phyloP scores from a whole-genome alignment of 1,139 yeast species.

The Magnusiomyces suaveolens region DNA sequence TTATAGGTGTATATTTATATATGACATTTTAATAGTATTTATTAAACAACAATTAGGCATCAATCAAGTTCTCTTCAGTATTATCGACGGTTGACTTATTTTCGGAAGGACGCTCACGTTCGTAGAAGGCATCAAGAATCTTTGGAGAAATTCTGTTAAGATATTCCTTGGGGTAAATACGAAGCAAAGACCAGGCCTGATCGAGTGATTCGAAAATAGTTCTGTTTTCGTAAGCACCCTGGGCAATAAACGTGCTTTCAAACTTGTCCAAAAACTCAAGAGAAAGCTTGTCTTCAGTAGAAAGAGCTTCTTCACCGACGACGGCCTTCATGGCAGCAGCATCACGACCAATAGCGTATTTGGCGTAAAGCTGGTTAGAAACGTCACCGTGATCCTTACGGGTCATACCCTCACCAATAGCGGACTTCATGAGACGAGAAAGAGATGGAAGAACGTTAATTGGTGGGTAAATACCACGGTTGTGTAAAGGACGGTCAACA shows the following conservation, averaged over 20 bases:
- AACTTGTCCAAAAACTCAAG: slow-evolving; percentile 95
- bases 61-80: slow-evolving; percentile 40
- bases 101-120: slow-evolving; percentile 45
- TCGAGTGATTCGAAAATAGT: slow-evolving; percentile 89
- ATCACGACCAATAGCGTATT: slow-evolving; percentile 98
- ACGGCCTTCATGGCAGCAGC: slow-evolving; percentile 99
- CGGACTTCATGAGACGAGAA: slow-evolving; percentile 97
- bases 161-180: slow-evolving; percentile 98
- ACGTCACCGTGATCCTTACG: slow-evolving; percentile 99
- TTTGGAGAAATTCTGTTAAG: slow-evolving; percentile 97
- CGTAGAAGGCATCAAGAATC: slow-evolving; percentile 89
- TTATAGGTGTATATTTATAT: too few species aligned
- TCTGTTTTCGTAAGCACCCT: slow-evolving; percentile 95
- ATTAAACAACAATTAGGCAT: slow-evolving; percentile 36
- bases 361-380: slow-evolving; percentile 95
- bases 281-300: slow-evolving; percentile 93
- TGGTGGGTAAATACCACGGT: slow-evolving; percentile 97
- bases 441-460: slow-evolving; percentile 94
- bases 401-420: slow-evolving; percentile 99
- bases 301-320: slow-evolving; percentile 98
- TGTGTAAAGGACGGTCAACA: slow-evolving; percentile 89
- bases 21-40: not conserved
- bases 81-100: slow-evolving; percentile 31
- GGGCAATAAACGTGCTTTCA: slow-evolving; percentile 88
- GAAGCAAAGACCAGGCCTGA: slow-evolving; percentile 94